Conservation (phyloP, 2,329 filamentous ascomycete species). For the Lasiodiplodia theobromae region DNA sequence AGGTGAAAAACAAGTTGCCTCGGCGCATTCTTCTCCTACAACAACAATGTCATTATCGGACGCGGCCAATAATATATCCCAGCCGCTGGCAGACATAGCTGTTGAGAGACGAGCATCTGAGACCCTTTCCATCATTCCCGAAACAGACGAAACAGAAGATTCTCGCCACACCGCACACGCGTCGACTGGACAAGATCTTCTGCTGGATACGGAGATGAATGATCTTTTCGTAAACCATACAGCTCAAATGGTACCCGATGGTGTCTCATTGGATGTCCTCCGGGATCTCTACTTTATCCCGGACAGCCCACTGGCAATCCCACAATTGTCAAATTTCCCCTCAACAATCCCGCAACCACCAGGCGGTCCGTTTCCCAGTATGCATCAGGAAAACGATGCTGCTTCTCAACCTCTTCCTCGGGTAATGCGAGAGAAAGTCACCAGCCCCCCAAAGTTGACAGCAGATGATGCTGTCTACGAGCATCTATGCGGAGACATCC, state of each 20-base stretch:
- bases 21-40: not conserved
- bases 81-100: not conserved
- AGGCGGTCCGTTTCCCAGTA: not conserved
- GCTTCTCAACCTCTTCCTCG: not conserved
- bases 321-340: not conserved
- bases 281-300: constrained; percentile 6
- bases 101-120: not conserved
- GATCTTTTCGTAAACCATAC: not conserved
- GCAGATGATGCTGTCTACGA: not conserved
- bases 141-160: not conserved
- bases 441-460: constrained; percentile 5
- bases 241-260: not conserved
- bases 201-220: not conserved
- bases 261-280: not conserved
- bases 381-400: not conserved
- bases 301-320: not conserved
- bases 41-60: not conserved
- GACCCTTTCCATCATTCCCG: not conserved
- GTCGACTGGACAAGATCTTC: not conserved
- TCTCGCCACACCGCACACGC: no score
- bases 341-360: not conserved
- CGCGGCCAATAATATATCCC: not conserved
- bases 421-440: constrained; percentile 3
- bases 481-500: not conserved
- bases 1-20: not conserved